Percentiles rank a stretch among this genome's conserved stretches.
phyloP scores from a whole-genome alignment of 345 rosid species.

The Ricinus communis region DNA sequence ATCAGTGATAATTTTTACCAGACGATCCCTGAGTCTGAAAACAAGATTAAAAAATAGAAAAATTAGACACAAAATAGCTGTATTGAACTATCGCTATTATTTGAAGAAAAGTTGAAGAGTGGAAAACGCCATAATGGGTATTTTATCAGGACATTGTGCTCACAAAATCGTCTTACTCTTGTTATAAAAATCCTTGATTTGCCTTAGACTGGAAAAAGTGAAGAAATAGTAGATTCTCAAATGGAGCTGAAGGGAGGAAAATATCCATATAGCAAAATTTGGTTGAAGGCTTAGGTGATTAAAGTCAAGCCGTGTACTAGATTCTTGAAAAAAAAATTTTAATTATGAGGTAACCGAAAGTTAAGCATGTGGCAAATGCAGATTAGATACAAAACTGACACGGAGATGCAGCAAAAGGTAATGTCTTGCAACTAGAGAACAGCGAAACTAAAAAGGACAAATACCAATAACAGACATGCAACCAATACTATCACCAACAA shows the following conservation, averaged over 20 bases:
- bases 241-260: neutral
- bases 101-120: neutral
- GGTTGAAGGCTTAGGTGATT: neutral
- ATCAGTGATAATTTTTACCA: slow-evolving; percentile 92
- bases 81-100: too few relatives aligned
- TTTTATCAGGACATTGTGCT: neutral
- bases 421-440: neutral
- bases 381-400: neutral
- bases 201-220: neutral
- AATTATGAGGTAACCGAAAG: neutral
- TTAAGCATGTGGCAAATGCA: neutral
- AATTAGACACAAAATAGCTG: neutral
- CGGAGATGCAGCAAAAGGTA: neutral
- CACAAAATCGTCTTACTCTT: neutral
- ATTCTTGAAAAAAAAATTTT: neutral
- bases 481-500: neutral
- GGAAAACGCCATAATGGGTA: neutral
- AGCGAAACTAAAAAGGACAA: neutral
- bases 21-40: slow-evolving; percentile 87
- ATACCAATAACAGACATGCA: neutral
- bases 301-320: neutral
- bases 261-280: neutral
- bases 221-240: neutral
- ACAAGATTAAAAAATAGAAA: neutral
- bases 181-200: neutral